These are phyloP conservation scores for Tolypocladium inflatum DNA, from an alignment of 2,329 filamentous ascomycete species.

Conservation along the genomic window DNA sequence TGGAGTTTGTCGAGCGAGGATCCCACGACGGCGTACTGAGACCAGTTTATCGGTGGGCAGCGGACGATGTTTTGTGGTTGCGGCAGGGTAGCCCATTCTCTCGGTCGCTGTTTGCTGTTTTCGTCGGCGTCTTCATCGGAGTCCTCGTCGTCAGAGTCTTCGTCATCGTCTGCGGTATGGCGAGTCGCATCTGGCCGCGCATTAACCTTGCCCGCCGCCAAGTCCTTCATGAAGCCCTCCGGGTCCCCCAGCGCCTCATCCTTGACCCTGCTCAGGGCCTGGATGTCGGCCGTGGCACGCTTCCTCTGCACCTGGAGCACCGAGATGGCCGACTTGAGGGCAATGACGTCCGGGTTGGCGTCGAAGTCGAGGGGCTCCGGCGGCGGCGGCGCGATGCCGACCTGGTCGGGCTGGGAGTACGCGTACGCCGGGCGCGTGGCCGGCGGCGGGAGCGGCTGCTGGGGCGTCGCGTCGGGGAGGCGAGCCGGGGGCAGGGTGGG, in stretches of 20 bases:
- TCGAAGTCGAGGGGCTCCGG: constrained; percentile 48
- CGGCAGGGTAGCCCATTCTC: constrained; percentile 57
- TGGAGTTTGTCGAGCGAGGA: constrained; percentile 72
- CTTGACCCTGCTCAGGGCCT: constrained; percentile 59
- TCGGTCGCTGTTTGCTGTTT: constrained; percentile 20
- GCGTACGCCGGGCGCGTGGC: constrained; percentile 25
- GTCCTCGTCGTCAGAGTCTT: constrained; percentile 14
- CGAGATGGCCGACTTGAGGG: constrained; percentile 74
- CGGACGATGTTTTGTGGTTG: constrained; percentile 73
- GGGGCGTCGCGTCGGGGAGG: constrained; percentile 12
- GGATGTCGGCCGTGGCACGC: constrained; percentile 68
- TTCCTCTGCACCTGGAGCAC: constrained; percentile 79
- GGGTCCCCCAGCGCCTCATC: constrained; percentile 62
- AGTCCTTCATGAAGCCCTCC: constrained; percentile 58
- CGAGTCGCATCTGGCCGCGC: neutral
- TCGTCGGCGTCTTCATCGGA: constrained; percentile 15
- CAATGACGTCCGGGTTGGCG: constrained; percentile 76
- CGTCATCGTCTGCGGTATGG: constrained; percentile 7
- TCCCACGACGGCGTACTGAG: constrained; percentile 84
- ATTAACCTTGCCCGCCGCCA: constrained; percentile 52
- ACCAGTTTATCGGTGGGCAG: constrained; percentile 88
- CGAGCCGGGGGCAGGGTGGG: constrained; percentile 33
- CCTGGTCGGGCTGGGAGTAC: constrained; percentile 33
- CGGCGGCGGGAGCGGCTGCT: constrained; percentile 8
- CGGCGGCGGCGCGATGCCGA: constrained; percentile 33